phyloP scores from a whole-genome alignment of 768 basidiomycete species.

The Pleurotus tuber-regium region DNA sequence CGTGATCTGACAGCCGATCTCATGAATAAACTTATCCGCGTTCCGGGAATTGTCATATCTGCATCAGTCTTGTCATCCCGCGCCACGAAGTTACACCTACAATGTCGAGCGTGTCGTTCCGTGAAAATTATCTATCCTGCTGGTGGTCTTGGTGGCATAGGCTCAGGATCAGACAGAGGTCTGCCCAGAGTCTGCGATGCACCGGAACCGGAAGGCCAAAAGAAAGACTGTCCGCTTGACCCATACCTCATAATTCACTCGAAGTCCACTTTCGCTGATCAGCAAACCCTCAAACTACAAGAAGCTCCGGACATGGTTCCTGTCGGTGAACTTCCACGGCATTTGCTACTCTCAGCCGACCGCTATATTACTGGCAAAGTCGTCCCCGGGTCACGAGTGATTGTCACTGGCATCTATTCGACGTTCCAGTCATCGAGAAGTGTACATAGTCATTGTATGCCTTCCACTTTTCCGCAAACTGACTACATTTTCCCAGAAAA shows the following conservation, averaged over 20 bases:
- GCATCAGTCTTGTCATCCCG: slow-evolving; percentile 92
- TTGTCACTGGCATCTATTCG: slow-evolving; percentile 95
- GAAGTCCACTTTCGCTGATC: slow-evolving; percentile 92
- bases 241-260: slow-evolving; percentile 96
- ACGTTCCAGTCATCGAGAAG: slow-evolving; percentile 90
- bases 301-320: slow-evolving; percentile 99
- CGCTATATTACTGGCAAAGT: slow-evolving; percentile 90
- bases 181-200: slow-evolving; percentile 89
- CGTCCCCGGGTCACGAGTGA: slow-evolving; percentile 92
- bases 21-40: slow-evolving; percentile 93
- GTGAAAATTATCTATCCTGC: slow-evolving; percentile 76
- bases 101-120: slow-evolving; percentile 88
- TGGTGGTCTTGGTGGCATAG: slow-evolving; percentile 82
- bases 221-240: slow-evolving; percentile 94
- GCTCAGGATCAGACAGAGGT: slow-evolving; percentile 79
- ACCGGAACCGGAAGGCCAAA: slow-evolving; percentile 72
- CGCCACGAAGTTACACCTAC: slow-evolving; percentile 87
- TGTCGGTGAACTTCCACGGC: slow-evolving; percentile 94
- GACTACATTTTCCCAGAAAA: slow-evolving; percentile 48
- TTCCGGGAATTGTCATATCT: slow-evolving; percentile 98
- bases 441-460: slow-evolving; percentile 46
- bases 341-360: slow-evolving; percentile 91
- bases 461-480: not conserved
- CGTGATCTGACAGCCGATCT: slow-evolving; percentile 91
- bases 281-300: slow-evolving; percentile 94